Evolutionary conservation across 345 rosid genomes (phyloP).

Genomic region (Populus euphratica): DNA sequence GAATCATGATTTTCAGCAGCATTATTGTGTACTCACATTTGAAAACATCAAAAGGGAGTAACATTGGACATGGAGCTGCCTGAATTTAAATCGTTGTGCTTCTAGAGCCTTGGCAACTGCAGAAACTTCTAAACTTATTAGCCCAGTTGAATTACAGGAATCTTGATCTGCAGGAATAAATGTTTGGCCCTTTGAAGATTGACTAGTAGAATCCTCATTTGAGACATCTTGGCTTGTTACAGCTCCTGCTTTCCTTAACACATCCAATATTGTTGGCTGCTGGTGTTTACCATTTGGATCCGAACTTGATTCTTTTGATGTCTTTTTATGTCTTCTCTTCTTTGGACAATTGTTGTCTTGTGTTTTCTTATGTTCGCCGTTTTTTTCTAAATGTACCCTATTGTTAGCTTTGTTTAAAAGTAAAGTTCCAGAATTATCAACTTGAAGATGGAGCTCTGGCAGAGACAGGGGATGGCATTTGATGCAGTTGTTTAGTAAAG

Average conservation of each 20-base stretch:
- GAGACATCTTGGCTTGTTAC: constrained; percentile 45
- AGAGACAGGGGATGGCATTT: constrained; percentile 50
- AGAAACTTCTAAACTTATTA: constrained; percentile 50
- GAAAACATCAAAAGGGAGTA: constrained; percentile 58
- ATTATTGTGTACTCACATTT: constrained; percentile 38
- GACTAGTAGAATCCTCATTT: constrained; percentile 36
- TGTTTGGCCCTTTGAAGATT: constrained; percentile 28
- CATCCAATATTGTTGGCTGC: constrained; percentile 61
- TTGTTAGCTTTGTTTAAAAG: constrained; percentile 32
- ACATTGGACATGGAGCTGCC: constrained; percentile 64
- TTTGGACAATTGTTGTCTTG: constrained; percentile 30
- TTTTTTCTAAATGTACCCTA: constrained; percentile 32
- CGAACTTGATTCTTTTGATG: constrained; percentile 35
- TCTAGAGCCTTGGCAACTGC: constrained; percentile 49
- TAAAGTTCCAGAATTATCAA: constrained; percentile 41
- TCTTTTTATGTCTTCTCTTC: constrained; percentile 42
- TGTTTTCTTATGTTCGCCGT: constrained; percentile 37
- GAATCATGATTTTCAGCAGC: not conserved
- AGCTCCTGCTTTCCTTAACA: constrained; percentile 51
- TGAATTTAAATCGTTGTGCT: constrained; percentile 68
- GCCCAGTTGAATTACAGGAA: constrained; percentile 33
- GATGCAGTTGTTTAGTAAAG: constrained; percentile 58
- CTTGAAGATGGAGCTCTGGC: constrained; percentile 58
- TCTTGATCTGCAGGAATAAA: constrained; percentile 29
- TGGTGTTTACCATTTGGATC: constrained; percentile 36